Conservation (phyloP, 306 rosid species). For the Prunus mira region DNA sequence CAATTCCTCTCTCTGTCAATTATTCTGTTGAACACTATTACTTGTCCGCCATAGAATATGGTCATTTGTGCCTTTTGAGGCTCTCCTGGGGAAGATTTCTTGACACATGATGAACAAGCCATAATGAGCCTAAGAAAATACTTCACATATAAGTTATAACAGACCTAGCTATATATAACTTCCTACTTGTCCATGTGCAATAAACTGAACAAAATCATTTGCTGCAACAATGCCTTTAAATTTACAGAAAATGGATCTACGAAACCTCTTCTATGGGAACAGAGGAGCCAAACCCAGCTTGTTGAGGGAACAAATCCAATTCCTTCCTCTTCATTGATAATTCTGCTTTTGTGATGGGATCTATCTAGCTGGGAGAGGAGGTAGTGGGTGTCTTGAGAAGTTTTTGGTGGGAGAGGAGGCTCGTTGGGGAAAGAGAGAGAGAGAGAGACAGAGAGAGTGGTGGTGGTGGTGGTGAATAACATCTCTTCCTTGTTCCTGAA, state of each 20-base stretch:
- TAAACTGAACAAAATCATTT: not conserved
- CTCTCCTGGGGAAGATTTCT: slow-evolving; percentile 28
- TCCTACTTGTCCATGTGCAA: no score
- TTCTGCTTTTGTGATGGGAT: not conserved
- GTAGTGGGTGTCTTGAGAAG: no score
- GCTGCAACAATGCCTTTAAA: not conserved
- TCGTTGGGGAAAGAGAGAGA: no score
- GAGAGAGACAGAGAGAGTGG: no score
- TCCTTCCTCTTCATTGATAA: not conserved
- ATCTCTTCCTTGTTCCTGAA: no score
- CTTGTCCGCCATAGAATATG: slow-evolving; percentile 61
- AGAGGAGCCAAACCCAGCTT: slow-evolving; percentile 27
- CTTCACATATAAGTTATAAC: not conserved
- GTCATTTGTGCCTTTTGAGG: slow-evolving; percentile 57
- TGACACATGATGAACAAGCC: slow-evolving; percentile 23
- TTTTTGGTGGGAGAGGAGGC: no score
- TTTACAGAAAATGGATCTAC: not conserved
- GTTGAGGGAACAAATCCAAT: slow-evolving; percentile 44
- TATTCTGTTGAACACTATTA: slow-evolving; percentile 42
- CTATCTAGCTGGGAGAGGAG: no score
- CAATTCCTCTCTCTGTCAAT: no score
- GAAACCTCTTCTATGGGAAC: slow-evolving; percentile 18
- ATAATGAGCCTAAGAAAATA: slow-evolving; percentile 5
- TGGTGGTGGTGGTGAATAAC: no score
- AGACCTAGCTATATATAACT: no score